Conservation (phyloP, 148 eudicot species). For the Selenicereus undatus region DNA sequence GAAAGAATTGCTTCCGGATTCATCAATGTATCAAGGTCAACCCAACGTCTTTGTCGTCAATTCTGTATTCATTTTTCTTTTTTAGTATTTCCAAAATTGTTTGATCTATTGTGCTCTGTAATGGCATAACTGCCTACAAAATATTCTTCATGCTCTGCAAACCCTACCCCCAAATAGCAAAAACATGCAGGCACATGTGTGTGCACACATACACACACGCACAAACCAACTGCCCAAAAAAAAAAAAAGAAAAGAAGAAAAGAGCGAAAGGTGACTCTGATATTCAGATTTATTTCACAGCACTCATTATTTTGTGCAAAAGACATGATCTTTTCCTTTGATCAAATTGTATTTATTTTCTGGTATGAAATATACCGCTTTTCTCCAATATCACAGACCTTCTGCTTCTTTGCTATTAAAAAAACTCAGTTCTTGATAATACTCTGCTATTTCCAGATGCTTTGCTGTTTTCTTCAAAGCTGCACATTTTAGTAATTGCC, state of each 20-base stretch:
- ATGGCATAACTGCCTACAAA: not conserved
- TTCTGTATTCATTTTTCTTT: not conserved
- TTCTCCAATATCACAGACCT: not conserved
- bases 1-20: slow-evolving; percentile 93
- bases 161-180: not conserved
- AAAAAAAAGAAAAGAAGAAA: no score
- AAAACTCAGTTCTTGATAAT: not conserved
- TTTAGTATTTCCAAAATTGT: not conserved
- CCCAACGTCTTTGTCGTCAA: slow-evolving; percentile 6
- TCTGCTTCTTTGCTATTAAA: not conserved
- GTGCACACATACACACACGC: not conserved
- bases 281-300: not conserved
- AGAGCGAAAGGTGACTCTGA: no score
- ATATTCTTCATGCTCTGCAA: not conserved
- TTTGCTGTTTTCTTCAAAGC: not conserved
- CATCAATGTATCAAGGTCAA: slow-evolving; percentile 96
- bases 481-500: not conserved
- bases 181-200: not conserved
- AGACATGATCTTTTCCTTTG: not conserved
- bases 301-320: not conserved
- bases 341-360: not conserved
- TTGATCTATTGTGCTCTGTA: not conserved
- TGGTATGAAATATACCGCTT: not conserved
- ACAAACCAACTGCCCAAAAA: not conserved
- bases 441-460: not conserved